These are phyloP conservation scores for Colletotrichum coccodes DNA, from an alignment of 2,329 filamentous ascomycete species.

Conservation along the genomic window DNA sequence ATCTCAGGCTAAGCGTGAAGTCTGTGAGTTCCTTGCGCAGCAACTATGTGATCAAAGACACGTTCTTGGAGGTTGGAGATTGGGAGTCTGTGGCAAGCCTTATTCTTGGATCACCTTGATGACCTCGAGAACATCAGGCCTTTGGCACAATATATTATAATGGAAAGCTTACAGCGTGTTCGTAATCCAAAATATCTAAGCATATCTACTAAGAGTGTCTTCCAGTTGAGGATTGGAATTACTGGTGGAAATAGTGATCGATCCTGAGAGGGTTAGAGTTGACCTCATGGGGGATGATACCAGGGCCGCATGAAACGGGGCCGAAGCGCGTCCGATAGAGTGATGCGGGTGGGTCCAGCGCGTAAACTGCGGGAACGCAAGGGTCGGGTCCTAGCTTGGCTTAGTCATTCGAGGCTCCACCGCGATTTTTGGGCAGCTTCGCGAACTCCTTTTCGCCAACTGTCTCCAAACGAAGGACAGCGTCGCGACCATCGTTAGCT, in stretches of 20 bases:
- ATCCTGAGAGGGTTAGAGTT: background rate
- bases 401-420: slow-evolving; percentile 12
- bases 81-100: too few relatives aligned
- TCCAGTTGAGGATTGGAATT: too few relatives aligned
- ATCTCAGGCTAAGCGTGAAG: too few relatives aligned
- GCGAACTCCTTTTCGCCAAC: slow-evolving; percentile 34
- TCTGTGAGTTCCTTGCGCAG: too few relatives aligned
- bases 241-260: background rate
- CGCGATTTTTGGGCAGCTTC: slow-evolving; percentile 30
- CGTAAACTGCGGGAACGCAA: background rate
- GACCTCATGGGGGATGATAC: background rate
- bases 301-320: background rate
- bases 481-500: slow-evolving; percentile 18
- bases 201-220: too few relatives aligned
- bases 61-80: too few relatives aligned
- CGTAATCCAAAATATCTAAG: background rate
- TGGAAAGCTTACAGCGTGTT: background rate
- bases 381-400: background rate
- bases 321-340: background rate
- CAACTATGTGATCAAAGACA: too few relatives aligned
- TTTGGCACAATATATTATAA: too few relatives aligned
- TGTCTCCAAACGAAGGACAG: slow-evolving; percentile 8
- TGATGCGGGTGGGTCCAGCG: background rate
- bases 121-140: rapidly evolving
- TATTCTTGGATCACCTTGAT: too few relatives aligned